A percentile compares a stretch with the other conserved stretches of the same genome.
Evolutionary conservation across 164 flowering plant genomes (phyloP).

Genomic region (Annona cherimola): DNA sequence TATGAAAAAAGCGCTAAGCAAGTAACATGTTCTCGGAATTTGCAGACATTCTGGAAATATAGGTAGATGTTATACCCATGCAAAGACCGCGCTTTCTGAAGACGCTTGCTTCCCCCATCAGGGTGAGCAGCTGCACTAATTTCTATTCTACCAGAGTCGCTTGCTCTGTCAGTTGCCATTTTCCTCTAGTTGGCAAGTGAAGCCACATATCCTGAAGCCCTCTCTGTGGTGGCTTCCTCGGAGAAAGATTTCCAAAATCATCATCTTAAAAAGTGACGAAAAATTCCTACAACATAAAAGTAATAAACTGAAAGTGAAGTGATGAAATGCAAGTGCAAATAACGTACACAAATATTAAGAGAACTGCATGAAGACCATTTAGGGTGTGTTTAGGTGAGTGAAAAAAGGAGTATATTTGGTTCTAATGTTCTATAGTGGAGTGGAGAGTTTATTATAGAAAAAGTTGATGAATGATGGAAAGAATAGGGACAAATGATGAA

Average conservation of each 20-base stretch:
- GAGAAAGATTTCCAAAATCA: constrained; percentile 35
- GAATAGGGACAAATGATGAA: no score
- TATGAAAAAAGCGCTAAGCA: background rate
- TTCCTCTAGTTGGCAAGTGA: constrained; percentile 24
- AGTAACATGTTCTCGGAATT: background rate
- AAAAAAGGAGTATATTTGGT: no score
- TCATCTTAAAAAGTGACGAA: constrained; percentile 23
- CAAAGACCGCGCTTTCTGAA: constrained; percentile 41
- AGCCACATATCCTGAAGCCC: constrained; percentile 44
- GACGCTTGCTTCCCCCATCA: constrained; percentile 29
- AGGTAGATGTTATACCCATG: constrained; percentile 46
- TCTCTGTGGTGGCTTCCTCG: constrained; percentile 25
- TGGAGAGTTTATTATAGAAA: no score
- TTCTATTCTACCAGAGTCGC: constrained; percentile 16
- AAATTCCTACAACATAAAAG: constrained; percentile 10
- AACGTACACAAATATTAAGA: background rate
- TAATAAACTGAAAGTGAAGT: constrained; percentile 6
- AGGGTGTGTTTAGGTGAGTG: no score
- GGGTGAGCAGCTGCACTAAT: constrained; percentile 15
- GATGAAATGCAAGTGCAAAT: background rate
- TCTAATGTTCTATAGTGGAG: no score
- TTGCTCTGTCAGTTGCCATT: constrained; percentile 53
- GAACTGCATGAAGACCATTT: background rate
- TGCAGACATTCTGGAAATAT: background rate
- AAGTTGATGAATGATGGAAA: no score